These are phyloP conservation scores for Lodderomyces theae DNA, from an alignment of 1,139 yeast genomes.

Conservation along the genomic window DNA sequence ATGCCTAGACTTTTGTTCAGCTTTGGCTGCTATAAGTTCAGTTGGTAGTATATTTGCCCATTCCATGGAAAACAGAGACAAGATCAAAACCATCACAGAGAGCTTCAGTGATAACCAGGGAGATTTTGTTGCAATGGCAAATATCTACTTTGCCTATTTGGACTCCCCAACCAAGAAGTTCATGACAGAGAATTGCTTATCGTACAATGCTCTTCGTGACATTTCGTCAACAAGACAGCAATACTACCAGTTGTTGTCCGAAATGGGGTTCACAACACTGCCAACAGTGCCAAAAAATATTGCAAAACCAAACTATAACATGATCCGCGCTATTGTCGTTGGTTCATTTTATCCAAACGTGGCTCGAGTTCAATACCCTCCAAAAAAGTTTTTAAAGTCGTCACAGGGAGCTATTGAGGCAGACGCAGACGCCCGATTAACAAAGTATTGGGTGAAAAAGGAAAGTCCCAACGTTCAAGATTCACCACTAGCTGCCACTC, in stretches of 20 bases:
- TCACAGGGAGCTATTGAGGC: slow-evolving; percentile 77
- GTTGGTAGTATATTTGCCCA: slow-evolving; percentile 71
- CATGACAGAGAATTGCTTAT: slow-evolving; percentile 59
- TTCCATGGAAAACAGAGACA: slow-evolving; percentile 62
- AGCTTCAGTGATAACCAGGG: slow-evolving; percentile 46
- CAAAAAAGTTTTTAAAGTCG: slow-evolving; percentile 68
- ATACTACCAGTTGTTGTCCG: slow-evolving; percentile 63
- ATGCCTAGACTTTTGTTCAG: slow-evolving; percentile 70
- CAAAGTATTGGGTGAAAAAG: slow-evolving; percentile 71
- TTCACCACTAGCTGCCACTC: slow-evolving; percentile 46
- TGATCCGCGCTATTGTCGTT: slow-evolving; percentile 67
- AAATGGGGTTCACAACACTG: slow-evolving; percentile 55
- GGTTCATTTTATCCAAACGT: slow-evolving; percentile 83
- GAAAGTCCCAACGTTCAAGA: slow-evolving; percentile 34
- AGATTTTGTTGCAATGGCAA: slow-evolving; percentile 67
- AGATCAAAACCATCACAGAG: slow-evolving; percentile 51
- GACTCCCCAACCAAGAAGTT: slow-evolving; percentile 36
- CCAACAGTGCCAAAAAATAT: slow-evolving; percentile 19
- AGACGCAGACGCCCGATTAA: slow-evolving; percentile 76
- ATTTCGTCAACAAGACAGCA: slow-evolving; percentile 70
- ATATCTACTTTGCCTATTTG: slow-evolving; percentile 55
- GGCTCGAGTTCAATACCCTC: slow-evolving; percentile 79
- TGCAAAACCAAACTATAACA: slow-evolving; percentile 33
- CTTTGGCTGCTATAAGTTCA: slow-evolving; percentile 73
- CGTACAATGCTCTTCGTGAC: slow-evolving; percentile 65